These are phyloP conservation scores for Pittosporum tobira DNA, from an alignment of 129 eudicot genomes.

Conservation along the genomic window DNA sequence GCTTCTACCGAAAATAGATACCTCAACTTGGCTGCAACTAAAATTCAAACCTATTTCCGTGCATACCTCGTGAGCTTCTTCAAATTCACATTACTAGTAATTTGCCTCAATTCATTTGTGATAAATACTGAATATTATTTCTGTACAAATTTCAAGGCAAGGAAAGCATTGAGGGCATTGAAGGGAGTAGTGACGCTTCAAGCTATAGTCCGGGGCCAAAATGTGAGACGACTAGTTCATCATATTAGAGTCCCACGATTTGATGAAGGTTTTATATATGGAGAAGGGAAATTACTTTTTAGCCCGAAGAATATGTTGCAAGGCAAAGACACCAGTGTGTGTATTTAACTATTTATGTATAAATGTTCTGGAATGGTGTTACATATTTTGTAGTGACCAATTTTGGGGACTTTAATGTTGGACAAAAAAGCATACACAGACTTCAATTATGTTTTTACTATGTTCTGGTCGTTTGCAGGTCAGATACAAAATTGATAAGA, in stretches of 20 bases:
- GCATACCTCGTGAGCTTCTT: conserved; percentile 60
- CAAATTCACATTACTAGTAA: not conserved
- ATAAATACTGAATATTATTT: too few relatives aligned
- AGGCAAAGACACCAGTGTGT: conserved; percentile 21
- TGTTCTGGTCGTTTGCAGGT: conserved; percentile 19
- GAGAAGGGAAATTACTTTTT: conserved; percentile 19
- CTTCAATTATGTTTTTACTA: too few relatives aligned
- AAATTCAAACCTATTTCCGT: conserved; percentile 63
- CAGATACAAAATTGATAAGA: conserved; percentile 17
- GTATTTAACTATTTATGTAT: not conserved
- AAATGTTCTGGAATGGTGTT: not conserved
- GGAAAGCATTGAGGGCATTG: conserved; percentile 71
- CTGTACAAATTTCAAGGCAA: conserved; percentile 34
- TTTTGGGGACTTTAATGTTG: too few relatives aligned
- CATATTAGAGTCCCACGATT: conserved; percentile 27
- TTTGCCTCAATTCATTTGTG: too few relatives aligned
- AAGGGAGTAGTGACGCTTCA: conserved; percentile 79
- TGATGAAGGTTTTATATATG: conserved; percentile 16
- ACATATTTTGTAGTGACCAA: not conserved
- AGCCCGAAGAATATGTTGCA: conserved; percentile 17
- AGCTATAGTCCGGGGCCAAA: conserved; percentile 66
- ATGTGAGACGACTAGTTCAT: conserved; percentile 37
- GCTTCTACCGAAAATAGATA: conserved; percentile 20
- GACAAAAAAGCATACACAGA: too few relatives aligned
- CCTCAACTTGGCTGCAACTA: conserved; percentile 45